phyloP scores from a whole-genome alignment of 345 rosid genomes.

The Brassica cretica region DNA sequence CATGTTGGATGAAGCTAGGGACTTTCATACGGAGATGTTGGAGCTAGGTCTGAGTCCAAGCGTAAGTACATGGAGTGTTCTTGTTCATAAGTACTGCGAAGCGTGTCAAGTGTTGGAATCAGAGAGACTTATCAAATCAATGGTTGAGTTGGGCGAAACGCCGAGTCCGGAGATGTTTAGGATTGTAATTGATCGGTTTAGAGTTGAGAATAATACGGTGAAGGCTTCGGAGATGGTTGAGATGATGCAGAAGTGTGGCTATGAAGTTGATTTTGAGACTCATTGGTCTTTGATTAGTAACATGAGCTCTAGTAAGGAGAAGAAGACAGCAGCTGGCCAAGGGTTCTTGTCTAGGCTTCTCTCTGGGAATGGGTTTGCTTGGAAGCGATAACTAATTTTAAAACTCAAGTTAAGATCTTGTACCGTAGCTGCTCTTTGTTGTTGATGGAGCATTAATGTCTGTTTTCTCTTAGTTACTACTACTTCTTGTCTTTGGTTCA shows the following conservation, averaged over 20 bases:
- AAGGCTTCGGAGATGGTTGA: constrained; percentile 66
- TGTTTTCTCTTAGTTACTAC: not conserved
- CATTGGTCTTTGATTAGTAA: constrained; percentile 86
- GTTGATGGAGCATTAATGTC: not conserved
- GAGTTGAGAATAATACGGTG: constrained; percentile 49
- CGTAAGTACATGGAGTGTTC: constrained; percentile 46
- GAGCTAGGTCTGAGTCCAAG: constrained; percentile 56
- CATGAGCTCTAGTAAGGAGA: constrained; percentile 46
- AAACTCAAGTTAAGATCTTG: constrained; percentile 19
- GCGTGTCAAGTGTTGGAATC: constrained; percentile 51
- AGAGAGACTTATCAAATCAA: constrained; percentile 52
- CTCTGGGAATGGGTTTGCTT: constrained; percentile 60
- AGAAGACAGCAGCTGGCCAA: constrained; percentile 35
- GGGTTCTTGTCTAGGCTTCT: constrained; percentile 80
- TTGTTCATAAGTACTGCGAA: constrained; percentile 47
- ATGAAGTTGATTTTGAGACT: constrained; percentile 65
- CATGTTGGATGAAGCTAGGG: constrained; percentile 50
- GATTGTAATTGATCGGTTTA: constrained; percentile 51
- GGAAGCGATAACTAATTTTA: constrained; percentile 20
- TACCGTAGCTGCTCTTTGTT: constrained; percentile 21
- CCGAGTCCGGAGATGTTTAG: constrained; percentile 60
- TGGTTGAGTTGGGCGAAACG: constrained; percentile 51
- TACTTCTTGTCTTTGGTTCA: not conserved
- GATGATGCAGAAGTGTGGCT: constrained; percentile 61
- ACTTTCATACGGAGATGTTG: constrained; percentile 67